A percentile compares a stretch with the other conserved stretches of the same genome.
Conservation (phyloP, 495 filamentous ascomycete genomes). For the Penicillium odoratum region DNA sequence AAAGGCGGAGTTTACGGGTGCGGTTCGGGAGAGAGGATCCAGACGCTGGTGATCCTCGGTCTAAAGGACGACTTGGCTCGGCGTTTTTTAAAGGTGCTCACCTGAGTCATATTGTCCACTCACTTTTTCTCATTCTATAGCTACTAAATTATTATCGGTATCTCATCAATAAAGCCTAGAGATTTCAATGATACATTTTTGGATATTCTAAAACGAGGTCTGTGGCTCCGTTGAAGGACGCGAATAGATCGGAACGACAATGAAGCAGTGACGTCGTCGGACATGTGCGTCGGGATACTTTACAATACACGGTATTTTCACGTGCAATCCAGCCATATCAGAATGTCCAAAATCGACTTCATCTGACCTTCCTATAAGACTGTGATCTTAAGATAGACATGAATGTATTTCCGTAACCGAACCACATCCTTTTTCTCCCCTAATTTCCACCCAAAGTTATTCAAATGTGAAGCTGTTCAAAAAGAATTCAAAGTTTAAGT, state of each 20-base stretch:
- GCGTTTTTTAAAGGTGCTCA: constrained; percentile 6
- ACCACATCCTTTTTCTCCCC: background rate
- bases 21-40: constrained; percentile 47
- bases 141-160: constrained; percentile 12
- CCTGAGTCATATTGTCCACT: background rate
- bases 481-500: background rate
- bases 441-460: background rate
- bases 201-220: background rate
- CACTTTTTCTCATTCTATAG: background rate
- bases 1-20: constrained; percentile 33
- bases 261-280: constrained; percentile 34
- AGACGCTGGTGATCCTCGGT: constrained; percentile 43
- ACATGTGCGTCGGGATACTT: constrained; percentile 25
- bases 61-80: constrained; percentile 33
- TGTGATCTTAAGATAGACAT: background rate
- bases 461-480: background rate
- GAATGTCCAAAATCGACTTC: background rate
- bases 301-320: constrained; percentile 33
- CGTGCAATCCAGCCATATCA: constrained; percentile 11
- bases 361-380: background rate
- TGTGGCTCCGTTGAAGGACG: constrained; percentile 2
- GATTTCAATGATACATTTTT: background rate
- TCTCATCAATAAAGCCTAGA: constrained; percentile 6
- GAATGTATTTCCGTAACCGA: background rate
- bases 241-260: constrained; percentile 15